Evolutionary conservation across 306 rosid genomes (phyloP), one percentile per base, ranked within the genome.

Genomic region (Oemleria cerasiformis): DNA sequence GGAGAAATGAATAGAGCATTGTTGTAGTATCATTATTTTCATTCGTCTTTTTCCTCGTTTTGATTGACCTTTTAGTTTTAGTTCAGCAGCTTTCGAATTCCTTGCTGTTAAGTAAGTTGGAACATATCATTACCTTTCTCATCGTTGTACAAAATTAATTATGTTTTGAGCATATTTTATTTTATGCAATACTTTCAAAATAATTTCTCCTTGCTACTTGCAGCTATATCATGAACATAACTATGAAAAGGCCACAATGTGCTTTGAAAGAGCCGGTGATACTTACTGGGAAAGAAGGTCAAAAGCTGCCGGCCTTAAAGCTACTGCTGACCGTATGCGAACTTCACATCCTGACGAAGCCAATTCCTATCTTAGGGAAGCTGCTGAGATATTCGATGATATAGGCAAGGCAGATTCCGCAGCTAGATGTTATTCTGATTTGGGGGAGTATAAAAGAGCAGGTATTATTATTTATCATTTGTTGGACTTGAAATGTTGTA

Each of bases 201-300:
- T 23, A 34, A 7, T 56, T 51, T n/a, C 6, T 5, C 13, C 21
- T 5, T 56, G 17, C 12, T 65, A 21, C 34, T 68, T 59, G 76
- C 85, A 87, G 97, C 78, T 92, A 5, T 89, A 78, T 70, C 49
- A 79, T 30, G 91, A 87, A 77, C 79, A 74, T 49, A 92, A 92
- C 67, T 92, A 75, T 62, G 87, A 82, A 84, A 85, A 74, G 86
- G 96, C 96, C 30, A 89, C 91, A 51, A 83, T 79, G 84, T 92
- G 96, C 67, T 92, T 92, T 79, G 90, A 87, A 77, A 87, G 84
- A 80, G 97, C 92, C 19, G 80, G 79, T 57, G 97, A 92, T 72
- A 54, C 72, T 10, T 77, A 87, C 39, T 92, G 97, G 96, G 96
- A 92, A 77, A 81, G 71, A 62, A 87, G 75, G 85, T 87, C 92